phyloP scores from a whole-genome alignment of 768 basidiomycete species.

The Suillus decipiens region DNA sequence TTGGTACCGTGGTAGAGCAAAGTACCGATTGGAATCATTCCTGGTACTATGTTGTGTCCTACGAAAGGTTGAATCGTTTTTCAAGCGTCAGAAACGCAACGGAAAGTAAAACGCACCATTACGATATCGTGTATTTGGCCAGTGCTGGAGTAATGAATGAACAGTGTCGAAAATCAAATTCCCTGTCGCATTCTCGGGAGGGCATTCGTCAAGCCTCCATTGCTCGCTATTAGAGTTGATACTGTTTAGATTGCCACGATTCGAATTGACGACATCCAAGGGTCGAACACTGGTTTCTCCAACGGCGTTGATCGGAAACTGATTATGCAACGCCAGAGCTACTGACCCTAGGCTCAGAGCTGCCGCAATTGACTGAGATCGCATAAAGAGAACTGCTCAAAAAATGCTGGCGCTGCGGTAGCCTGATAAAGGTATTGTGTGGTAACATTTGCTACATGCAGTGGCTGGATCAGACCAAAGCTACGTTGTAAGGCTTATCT shows the following conservation, averaged over 20 bases:
- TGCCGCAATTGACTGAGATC: not conserved
- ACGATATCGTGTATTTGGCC: slow-evolving; percentile 39
- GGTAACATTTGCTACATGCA: not conserved
- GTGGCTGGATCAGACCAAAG: not conserved
- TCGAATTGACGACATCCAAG: not conserved
- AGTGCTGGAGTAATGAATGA: slow-evolving; percentile 37
- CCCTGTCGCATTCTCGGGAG: slow-evolving; percentile 30
- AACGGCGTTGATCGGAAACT: not conserved
- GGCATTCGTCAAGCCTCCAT: slow-evolving; percentile 25
- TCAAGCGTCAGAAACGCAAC: not conserved
- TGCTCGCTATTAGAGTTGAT: not conserved
- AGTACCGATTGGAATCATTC: slow-evolving; percentile 36
- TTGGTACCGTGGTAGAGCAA: slow-evolving; percentile 36
- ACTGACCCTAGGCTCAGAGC: not conserved
- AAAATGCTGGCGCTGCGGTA: not conserved
- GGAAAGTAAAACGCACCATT: slow-evolving; percentile 28
- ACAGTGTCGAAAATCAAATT: slow-evolving; percentile 39
- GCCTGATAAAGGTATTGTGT: not conserved
- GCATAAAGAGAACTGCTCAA: not conserved
- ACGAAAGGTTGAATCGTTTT: not conserved
- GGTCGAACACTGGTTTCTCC: not conserved
- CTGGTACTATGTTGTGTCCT: slow-evolving; percentile 36
- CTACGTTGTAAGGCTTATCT: not conserved
- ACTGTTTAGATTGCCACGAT: not conserved
- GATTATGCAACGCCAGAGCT: not conserved